A percentile compares a stretch with the other conserved stretches of the same genome.
These are phyloP conservation scores for Metschnikowia anglica DNA, from an alignment of 805 yeast genomes.

Conservation along the genomic window DNA sequence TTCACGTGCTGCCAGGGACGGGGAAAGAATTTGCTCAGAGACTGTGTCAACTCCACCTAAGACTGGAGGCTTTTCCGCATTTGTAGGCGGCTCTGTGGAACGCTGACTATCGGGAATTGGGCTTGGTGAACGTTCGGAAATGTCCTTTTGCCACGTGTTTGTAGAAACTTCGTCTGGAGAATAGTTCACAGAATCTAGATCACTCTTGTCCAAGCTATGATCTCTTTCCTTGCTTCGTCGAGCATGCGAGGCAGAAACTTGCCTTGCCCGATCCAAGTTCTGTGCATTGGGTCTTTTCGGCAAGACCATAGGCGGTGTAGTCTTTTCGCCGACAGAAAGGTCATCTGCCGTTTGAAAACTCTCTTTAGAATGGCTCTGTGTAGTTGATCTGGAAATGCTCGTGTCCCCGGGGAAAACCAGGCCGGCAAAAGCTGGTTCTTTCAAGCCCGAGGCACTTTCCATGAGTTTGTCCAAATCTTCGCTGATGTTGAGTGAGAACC, in stretches of 20 bases:
- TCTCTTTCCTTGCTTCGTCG: too few species aligned
- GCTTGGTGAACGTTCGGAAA: neutral
- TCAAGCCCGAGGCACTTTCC: conserved; percentile 30
- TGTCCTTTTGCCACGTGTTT: conserved; percentile 1
- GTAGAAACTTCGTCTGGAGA: conserved; percentile 5
- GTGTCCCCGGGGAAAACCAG: neutral
- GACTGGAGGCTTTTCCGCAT: too few species aligned
- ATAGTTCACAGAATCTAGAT: too few species aligned
- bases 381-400: conserved; percentile 1
- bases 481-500: conserved; percentile 29
- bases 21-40: neutral
- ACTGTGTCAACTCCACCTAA: too few species aligned
- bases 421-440: conserved; percentile 1
- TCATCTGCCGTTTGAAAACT: conserved; percentile 21
- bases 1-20: neutral
- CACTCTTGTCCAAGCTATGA: too few species aligned
- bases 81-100: too few species aligned
- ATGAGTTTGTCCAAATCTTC: conserved; percentile 42
- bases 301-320: conserved; percentile 5
- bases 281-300: conserved; percentile 20
- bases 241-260: conserved; percentile 14
- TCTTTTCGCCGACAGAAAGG: neutral
- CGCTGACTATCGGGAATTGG: too few species aligned
- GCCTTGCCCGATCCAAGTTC: conserved; percentile 17
- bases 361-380: neutral